Base-by-base conservation (phyloP, 1,284 basidiomycete genomes). In the Trichosporon asahii region DNA sequence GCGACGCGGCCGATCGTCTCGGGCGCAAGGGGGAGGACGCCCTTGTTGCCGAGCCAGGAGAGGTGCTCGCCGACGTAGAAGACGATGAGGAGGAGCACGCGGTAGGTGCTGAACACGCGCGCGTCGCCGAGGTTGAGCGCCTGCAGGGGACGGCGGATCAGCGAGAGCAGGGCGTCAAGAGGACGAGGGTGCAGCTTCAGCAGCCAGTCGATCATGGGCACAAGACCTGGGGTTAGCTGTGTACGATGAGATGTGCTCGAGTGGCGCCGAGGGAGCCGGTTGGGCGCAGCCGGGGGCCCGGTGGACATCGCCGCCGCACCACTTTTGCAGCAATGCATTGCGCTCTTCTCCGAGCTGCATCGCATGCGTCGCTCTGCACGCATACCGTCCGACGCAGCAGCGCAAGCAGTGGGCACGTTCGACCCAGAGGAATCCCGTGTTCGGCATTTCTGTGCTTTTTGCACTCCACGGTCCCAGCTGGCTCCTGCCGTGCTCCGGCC, bases 11-110 rank as follows among this genome's bases (percentile, higher is more conserved):
- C 63, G 29, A 66, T 37, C 66, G 68, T 63, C 33, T 68, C 57
- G n/a, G 76, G 75, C 2, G 73, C 68, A 31, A 84, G 65, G 14
- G 72, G 72, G 37, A 84, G 60, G 23, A 83, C 74, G 15, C 79
- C 79, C 71, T 83, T 83, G 55, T 71, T 71, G 6, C 73, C 75
- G 14, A 83, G 75, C 77, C 78, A 82, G 4, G 76, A 72, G 27
- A 79, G 29, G 72, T 84, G 80, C 72, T 84, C 83, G 27, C 79
- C 71, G 2, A 82, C 76, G 71, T 83, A 83, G 73, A 81, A 84
- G 25, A 64, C 57, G 21, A 77, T 66, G 21, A 84, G 76, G 8
- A 79, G 73, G 9, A 81, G 21, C 14, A 77, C 70, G 70, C 83
- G 82, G 27, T 81, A 69, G 3, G 78, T 81, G n/a, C 76, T 70